These are phyloP conservation scores for Plasmodium falciparum DNA, from an alignment of 169 alveolate species.

Conservation along the genomic window DNA sequence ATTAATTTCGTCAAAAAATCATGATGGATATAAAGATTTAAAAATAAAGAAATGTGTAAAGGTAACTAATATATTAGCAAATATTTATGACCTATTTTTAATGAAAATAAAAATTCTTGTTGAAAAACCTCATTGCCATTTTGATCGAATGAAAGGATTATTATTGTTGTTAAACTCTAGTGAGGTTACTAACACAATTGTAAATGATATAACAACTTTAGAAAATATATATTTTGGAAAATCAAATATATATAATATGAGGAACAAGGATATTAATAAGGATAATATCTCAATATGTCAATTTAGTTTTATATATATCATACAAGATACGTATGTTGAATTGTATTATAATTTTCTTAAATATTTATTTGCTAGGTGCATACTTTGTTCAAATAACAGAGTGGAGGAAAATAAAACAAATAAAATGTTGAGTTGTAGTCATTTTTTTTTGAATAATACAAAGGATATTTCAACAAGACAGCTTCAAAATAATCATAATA, in stretches of 20 bases:
- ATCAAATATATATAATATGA: neutral
- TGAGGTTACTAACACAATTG: conserved; percentile 4
- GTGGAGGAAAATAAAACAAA: neutral
- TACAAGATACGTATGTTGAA: conserved; percentile 49
- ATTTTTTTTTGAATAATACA: neutral
- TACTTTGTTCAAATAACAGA: neutral
- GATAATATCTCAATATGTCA: neutral
- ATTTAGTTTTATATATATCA: conserved; percentile 23
- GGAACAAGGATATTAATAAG: neutral
- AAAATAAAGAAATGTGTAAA: conserved; percentile 30
- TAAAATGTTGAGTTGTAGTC: neutral
- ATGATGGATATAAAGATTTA: conserved; percentile 41
- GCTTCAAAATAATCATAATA: neutral
- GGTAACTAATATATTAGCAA: conserved; percentile 22
- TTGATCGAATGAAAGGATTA: conserved; percentile 38
- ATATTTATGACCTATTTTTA: conserved; percentile 28
- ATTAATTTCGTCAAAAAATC: conserved; percentile 18
- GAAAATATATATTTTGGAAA: conserved; percentile 19
- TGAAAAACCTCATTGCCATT: conserved; percentile 32
- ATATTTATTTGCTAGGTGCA: neutral
- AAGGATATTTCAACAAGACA: neutral
- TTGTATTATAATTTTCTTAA: conserved; percentile 19
- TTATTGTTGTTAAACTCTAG: conserved; percentile 8
- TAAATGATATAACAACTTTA: conserved; percentile 17
- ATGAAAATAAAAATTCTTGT: conserved; percentile 33